Conservation (phyloP, 352 stramenopile species). For the Pythium myriotylum region DNA sequence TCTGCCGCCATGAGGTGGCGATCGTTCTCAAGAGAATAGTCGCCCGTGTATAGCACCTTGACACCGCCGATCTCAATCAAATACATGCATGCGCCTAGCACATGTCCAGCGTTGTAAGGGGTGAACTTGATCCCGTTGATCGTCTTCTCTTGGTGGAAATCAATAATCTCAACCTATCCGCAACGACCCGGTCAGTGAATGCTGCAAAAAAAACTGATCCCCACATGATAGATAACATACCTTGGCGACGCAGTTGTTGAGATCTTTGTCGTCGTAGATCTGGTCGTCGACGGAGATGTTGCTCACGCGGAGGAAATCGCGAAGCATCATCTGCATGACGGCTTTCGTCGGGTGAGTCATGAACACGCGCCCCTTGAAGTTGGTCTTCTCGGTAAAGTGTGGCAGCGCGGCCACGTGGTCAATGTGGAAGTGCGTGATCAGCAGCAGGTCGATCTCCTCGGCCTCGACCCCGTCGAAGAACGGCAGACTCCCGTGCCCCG, state of each 20-base stretch:
- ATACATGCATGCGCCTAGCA: constrained; percentile 99
- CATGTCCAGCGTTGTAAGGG: constrained; percentile 98
- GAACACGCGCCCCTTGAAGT: constrained; percentile 98
- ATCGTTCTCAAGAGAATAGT: constrained; percentile 98
- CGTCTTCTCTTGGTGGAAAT: constrained; percentile 98
- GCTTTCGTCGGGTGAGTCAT: constrained; percentile 99
- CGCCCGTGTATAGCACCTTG: constrained; percentile 98
- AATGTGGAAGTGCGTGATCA: constrained; percentile 99
- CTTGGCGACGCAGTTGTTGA: constrained; percentile 96
- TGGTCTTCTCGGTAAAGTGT: constrained; percentile 99
- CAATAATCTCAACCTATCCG: constrained; percentile 95
- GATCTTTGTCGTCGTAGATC: constrained; percentile 94
- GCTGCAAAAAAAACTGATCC: too few relatives aligned
- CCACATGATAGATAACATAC: constrained; percentile 2
- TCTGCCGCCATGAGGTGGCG: constrained; percentile 96
- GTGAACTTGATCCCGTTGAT: constrained; percentile 98
- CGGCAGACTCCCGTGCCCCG: constrained; percentile 96
- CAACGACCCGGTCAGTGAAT: too few relatives aligned
- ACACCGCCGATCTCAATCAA: constrained; percentile 98
- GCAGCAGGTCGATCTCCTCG: constrained; percentile 95
- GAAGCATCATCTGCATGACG: constrained; percentile 97
- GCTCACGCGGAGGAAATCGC: constrained; percentile 96
- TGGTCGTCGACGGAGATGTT: constrained; percentile 94
- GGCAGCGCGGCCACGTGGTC: constrained; percentile 99
- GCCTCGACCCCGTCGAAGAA: constrained; percentile 98